A percentile compares a stretch with the other conserved stretches of the same genome.
Evolutionary conservation across 768 basidiomycete genomes (phyloP).

Genomic region (Mycena albidolilacea): DNA sequence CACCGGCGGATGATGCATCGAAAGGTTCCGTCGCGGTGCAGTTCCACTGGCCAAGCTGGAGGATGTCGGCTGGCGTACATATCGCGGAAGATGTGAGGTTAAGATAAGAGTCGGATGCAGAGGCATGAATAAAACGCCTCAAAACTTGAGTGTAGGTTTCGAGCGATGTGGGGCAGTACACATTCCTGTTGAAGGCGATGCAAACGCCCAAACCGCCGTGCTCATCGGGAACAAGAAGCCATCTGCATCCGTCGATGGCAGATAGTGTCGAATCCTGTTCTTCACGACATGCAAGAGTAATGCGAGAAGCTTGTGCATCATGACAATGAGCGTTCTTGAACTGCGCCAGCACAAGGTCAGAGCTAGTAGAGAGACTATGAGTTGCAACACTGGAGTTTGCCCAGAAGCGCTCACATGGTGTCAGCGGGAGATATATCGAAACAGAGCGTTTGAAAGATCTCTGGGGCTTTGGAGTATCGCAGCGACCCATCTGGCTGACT

Average conservation of each 20-base stretch:
- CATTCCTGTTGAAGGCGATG: conserved; percentile 7
- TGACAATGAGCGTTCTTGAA: conserved; percentile 11
- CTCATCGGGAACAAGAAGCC: conserved; percentile 13
- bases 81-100: conserved; percentile 18
- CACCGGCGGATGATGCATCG: conserved; percentile 7
- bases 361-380: conserved; percentile 11
- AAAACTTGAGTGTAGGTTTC: conserved; percentile 16
- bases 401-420: conserved; percentile 13
- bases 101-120: conserved; percentile 8
- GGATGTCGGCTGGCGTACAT: conserved; percentile 10
- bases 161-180: conserved; percentile 8
- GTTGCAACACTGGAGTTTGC: conserved; percentile 11
- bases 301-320: conserved; percentile 11
- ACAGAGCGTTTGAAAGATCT: conserved; percentile 11
- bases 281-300: conserved; percentile 9
- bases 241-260: conserved; percentile 12
- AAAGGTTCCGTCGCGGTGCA: conserved; percentile 2
- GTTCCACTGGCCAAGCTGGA: conserved; percentile 11
- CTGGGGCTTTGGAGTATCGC: conserved; percentile 11
- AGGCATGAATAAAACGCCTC: conserved; percentile 8
- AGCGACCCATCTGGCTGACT: conserved; percentile 5
- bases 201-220: conserved; percentile 6
- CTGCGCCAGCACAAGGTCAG: conserved; percentile 13
- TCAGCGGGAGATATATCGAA: conserved; percentile 17
- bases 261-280: conserved; percentile 9